Evolutionary conservation across 164 flowering plant genomes (phyloP).

Genomic region (Aristolochia californica): DNA sequence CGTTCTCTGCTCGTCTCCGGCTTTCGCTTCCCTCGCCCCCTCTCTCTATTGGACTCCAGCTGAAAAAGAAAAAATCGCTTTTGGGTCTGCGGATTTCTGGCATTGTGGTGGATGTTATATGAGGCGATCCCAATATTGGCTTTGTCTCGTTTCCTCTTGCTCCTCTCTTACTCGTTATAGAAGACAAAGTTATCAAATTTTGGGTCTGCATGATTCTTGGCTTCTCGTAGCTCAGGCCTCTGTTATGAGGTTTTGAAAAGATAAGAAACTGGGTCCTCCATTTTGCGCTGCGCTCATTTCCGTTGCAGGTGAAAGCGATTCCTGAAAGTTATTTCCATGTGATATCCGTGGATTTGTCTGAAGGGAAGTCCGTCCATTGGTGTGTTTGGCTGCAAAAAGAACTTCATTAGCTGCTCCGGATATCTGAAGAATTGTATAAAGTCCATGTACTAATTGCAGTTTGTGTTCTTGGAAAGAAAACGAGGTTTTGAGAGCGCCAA

Average conservation of each 20-base stretch:
- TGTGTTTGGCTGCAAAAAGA: background rate
- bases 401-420: background rate
- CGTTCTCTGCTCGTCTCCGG: too few relatives aligned
- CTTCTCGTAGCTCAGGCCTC: background rate
- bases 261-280: background rate
- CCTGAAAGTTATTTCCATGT: too few relatives aligned
- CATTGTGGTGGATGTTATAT: too few relatives aligned
- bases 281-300: background rate
- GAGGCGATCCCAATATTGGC: background rate
- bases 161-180: background rate
- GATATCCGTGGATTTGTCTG: too few relatives aligned
- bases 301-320: too few relatives aligned
- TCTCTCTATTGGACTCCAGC: conserved; percentile 7
- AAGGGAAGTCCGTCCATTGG: too few relatives aligned
- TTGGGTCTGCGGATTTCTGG: background rate
- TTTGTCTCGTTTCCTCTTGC: background rate
- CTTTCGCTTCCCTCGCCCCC: conserved; percentile 1
- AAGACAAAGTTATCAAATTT: background rate
- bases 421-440: background rate
- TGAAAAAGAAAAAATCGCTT: background rate
- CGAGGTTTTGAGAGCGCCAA: background rate
- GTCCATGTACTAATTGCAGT: background rate
- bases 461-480: background rate
- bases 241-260: background rate
- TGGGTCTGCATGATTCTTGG: background rate